A percentile compares a stretch with the other conserved stretches of the same genome.
phyloP scores from a whole-genome alignment of 2,329 filamentous ascomycete species.

The Endocalyx cinctus region DNA sequence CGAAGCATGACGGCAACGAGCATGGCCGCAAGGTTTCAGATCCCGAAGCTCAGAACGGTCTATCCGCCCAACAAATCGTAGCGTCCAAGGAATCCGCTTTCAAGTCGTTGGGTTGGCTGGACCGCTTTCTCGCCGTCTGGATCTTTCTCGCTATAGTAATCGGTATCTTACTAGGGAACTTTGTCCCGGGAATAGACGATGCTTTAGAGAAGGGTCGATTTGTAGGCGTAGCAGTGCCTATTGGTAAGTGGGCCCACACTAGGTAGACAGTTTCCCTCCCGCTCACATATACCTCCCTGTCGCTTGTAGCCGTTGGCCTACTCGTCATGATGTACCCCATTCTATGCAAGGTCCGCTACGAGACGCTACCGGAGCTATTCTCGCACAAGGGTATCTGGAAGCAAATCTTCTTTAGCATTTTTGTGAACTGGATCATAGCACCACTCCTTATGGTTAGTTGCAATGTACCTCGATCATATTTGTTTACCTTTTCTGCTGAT shows the following conservation, averaged over 20 bases:
- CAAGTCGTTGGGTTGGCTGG: conserved; percentile 53
- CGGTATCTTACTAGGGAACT: conserved; percentile 73
- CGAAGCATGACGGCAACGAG: no score
- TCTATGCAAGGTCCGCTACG: conserved; percentile 78
- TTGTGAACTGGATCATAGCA: conserved; percentile 79
- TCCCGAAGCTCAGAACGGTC: conserved; percentile 8
- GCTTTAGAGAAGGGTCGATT: conserved; percentile 68
- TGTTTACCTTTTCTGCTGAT: background rate
- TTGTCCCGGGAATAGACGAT: conserved; percentile 57
- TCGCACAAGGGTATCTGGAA: conserved; percentile 62
- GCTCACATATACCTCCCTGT: background rate
- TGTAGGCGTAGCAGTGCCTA: conserved; percentile 43
- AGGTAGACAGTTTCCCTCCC: background rate
- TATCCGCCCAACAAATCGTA: background rate
- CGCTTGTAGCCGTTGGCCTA: conserved; percentile 75
- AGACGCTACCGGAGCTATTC: conserved; percentile 66
- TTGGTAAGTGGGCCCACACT: conserved; percentile 19
- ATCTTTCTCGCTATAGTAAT: conserved; percentile 75
- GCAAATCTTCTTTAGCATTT: conserved; percentile 71
- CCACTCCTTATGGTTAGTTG: conserved; percentile 70
- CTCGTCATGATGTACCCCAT: conserved; percentile 96
- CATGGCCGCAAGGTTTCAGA: conserved; percentile 4
- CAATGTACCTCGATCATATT: background rate
- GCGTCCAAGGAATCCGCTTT: conserved; percentile 36
- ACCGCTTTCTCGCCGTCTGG: conserved; percentile 64